Evolutionary conservation across 1,284 basidiomycete species (phyloP).

Genomic region (Sporisorium exsertum): DNA sequence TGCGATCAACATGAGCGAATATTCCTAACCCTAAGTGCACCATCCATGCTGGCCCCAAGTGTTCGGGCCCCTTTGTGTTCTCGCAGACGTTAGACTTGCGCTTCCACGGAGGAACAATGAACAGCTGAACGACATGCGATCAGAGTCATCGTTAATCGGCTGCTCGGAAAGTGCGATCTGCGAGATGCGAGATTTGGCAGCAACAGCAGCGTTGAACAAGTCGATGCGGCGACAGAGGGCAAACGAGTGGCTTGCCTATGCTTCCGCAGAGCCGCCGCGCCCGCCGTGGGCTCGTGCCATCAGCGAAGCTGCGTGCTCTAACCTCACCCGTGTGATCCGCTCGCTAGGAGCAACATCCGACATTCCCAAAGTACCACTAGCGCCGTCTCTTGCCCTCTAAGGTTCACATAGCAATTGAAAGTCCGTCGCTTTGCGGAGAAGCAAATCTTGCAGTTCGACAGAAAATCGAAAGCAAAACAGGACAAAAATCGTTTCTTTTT

Average conservation of each 20-base stretch:
- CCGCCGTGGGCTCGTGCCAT: not conserved
- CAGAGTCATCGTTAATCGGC: not conserved
- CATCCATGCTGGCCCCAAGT: no score
- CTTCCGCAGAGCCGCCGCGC: conserved; percentile 8
- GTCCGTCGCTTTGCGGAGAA: not conserved
- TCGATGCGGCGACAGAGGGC: not conserved
- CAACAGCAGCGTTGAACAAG: not conserved
- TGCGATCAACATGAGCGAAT: no score
- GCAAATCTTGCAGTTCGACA: not conserved
- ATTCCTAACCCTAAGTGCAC: no score
- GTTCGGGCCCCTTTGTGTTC: no score
- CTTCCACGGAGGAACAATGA: not conserved
- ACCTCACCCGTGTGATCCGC: conserved; percentile 9
- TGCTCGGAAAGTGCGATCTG: not conserved
- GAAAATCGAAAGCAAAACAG: not conserved
- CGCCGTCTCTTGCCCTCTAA: no score
- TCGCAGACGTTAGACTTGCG: no score
- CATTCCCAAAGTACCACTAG: not conserved
- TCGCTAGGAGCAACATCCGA: conserved; percentile 21
- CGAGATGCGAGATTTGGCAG: not conserved
- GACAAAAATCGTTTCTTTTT: not conserved
- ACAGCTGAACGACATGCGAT: not conserved
- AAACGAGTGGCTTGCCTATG: not conserved
- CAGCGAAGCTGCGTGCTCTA: no score
- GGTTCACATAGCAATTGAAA: not conserved